Evolutionary conservation across 139 green algal species (phyloP).

Genomic region (Chlorella vulgaris): DNA sequence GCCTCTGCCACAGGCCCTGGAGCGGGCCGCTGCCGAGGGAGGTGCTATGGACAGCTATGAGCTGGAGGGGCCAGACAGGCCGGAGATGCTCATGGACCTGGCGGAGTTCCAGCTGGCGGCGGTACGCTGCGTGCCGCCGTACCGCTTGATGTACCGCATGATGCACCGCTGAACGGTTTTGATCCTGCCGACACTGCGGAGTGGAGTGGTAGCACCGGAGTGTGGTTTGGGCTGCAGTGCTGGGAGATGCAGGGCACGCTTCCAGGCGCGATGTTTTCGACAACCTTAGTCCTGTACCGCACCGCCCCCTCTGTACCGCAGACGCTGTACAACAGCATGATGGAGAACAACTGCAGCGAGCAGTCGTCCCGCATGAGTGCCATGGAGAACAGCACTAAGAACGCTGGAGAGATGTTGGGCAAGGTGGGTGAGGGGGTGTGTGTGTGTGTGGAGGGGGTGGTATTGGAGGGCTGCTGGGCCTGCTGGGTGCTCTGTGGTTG

Average conservation of each 20-base stretch:
- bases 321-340: slow-evolving; percentile 92
- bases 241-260: too few species aligned
- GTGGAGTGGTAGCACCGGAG: too few species aligned
- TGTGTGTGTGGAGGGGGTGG: not conserved
- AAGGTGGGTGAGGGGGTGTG: slow-evolving; percentile 34
- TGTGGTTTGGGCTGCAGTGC: too few species aligned
- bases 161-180: not conserved
- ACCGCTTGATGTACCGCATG: not conserved
- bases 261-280: too few species aligned
- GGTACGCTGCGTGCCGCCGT: slow-evolving; percentile 43
- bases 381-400: slow-evolving; percentile 99
- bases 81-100: slow-evolving; percentile 91
- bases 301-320: slow-evolving; percentile 41
- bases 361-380: slow-evolving; percentile 94
- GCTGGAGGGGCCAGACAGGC: slow-evolving; percentile 87
- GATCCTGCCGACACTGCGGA: too few species aligned
- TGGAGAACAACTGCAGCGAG: slow-evolving; percentile 98
- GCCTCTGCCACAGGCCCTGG: slow-evolving; percentile 75
- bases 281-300: too few species aligned
- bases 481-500: not conserved
- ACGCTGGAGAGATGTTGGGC: slow-evolving; percentile 94
- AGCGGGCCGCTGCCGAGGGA: slow-evolving; percentile 73
- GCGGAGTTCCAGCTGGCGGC: slow-evolving; percentile 95
- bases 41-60: slow-evolving; percentile 93
- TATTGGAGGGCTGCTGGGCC: not conserved